Conservation (phyloP, 2,329 filamentous ascomycete genomes). For the Drechslerella coelobrocha region DNA sequence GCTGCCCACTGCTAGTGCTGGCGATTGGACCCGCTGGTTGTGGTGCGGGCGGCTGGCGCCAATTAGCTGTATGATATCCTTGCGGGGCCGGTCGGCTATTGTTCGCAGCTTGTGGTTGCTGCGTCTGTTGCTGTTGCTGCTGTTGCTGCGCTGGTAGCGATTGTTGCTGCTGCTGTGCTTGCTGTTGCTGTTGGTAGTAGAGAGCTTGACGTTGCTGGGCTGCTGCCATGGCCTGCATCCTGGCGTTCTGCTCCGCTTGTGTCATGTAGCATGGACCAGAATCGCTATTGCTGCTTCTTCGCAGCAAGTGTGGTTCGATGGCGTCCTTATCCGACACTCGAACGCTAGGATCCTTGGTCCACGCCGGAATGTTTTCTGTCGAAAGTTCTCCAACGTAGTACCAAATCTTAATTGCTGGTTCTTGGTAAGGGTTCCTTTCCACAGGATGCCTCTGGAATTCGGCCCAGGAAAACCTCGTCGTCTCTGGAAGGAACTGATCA, state of each 20-base stretch:
- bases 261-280: slow-evolving; percentile 36
- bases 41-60: slow-evolving; percentile 34
- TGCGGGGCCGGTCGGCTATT: slow-evolving; percentile 12
- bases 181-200: slow-evolving; percentile 29
- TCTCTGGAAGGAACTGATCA: slow-evolving; percentile 45
- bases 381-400: slow-evolving; percentile 41
- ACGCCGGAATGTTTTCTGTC: slow-evolving; percentile 42
- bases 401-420: slow-evolving; percentile 46
- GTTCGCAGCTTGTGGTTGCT: background rate
- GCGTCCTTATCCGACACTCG: slow-evolving; percentile 38
- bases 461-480: slow-evolving; percentile 24
- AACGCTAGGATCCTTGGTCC: slow-evolving; percentile 36
- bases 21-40: slow-evolving; percentile 40
- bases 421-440: slow-evolving; percentile 27
- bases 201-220: slow-evolving; percentile 26
- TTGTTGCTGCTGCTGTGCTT: slow-evolving; percentile 12
- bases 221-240: slow-evolving; percentile 3
- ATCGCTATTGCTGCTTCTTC: slow-evolving; percentile 26
- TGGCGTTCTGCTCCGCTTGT: slow-evolving; percentile 33
- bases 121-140: slow-evolving; percentile 13
- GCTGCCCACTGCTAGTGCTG: slow-evolving; percentile 42
- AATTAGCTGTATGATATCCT: slow-evolving; percentile 28
- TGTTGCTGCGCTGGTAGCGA: slow-evolving; percentile 2
- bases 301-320: slow-evolving; percentile 35
- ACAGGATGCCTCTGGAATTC: slow-evolving; percentile 24